Base-by-base conservation (phyloP, 2,329 filamentous ascomycete species). In the Fusarium temperatum region DNA sequence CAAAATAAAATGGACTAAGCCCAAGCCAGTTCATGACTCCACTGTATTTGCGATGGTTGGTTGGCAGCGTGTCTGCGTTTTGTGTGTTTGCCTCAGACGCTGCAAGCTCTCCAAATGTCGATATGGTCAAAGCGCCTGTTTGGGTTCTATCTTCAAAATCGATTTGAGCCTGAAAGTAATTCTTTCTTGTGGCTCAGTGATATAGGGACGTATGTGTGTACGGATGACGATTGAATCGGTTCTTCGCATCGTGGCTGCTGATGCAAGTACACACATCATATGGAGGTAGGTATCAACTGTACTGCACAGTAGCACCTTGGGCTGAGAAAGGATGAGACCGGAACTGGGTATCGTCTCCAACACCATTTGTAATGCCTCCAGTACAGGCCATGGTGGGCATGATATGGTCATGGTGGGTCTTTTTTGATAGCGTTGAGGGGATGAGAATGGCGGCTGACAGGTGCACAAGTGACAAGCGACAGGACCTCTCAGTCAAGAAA, bases 351-450 rank as follows among this genome's bases (percentile, higher is more conserved):
- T 64, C 55, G 51, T 53, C 24, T 65, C 59, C 48, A 62, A 54
- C 38, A 58, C 51, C 63, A 69, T 77, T 76, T 65, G 75, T 77
- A 73, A 74, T 74, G 62, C 56, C 59, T 48, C 65, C 38, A 62
- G 61, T 36, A 36, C 45, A 45, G 42, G 42, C 50, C 38, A 59
- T 45, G 51, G 70, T 70, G 60, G 70, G 61, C 57, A 61, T 60
- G 59, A 38, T 36, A 38, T 64, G 58, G 69, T 57, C 48, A 50
- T 54, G 48, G 70, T 74, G 75, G 75, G 67, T 42, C 70, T 47
- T 42, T 53, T 58, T 66, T 60, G 53, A 63, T 70, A 70, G 61
- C 63, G 67, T 72, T 71, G 62, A 66, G 44, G 56, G 59, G 32
- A 51, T 54, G 44, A 58, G 56, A 58, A 60, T 61, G 47, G 51